phyloP scores from a whole-genome alignment of 2,329 filamentous ascomycete species.

The Tympanopsis confertula region DNA sequence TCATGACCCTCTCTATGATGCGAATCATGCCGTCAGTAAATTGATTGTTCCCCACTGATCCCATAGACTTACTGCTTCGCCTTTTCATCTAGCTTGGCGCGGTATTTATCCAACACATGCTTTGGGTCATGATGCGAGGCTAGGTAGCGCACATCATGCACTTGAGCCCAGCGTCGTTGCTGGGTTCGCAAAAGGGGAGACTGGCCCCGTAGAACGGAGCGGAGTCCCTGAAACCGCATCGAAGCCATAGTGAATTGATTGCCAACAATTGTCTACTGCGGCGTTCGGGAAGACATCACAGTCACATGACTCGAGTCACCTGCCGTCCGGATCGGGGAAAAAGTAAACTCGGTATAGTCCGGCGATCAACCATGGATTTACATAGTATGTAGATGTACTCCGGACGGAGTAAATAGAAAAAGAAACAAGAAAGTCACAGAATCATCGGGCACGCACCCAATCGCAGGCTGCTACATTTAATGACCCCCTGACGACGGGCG shows the following conservation, averaged over 20 bases:
- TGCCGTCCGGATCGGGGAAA: too few relatives aligned
- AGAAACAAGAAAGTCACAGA: too few relatives aligned
- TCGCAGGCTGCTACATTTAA: too few relatives aligned
- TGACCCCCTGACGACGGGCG: too few relatives aligned
- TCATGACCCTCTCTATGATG: conserved; percentile 41
- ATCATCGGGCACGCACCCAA: too few relatives aligned
- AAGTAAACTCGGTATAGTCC: too few relatives aligned
- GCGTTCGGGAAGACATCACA: too few relatives aligned
- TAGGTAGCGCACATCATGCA: conserved; percentile 84
- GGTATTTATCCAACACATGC: conserved; percentile 72
- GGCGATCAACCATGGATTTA: too few relatives aligned
- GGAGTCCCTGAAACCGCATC: neutral
- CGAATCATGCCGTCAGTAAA: conserved; percentile 1
- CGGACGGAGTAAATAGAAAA: too few relatives aligned
- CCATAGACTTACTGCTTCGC: conserved; percentile 54
- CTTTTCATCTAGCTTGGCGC: conserved; percentile 71
- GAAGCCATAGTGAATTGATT: neutral
- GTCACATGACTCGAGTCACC: too few relatives aligned
- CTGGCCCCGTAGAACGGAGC: neutral
- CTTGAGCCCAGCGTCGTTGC: conserved; percentile 80
- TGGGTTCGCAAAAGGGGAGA: neutral
- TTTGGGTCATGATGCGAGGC: conserved; percentile 62
- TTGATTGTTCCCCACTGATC: too few relatives aligned
- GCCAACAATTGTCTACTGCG: neutral
- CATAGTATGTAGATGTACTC: too few relatives aligned